A percentile compares a stretch with the other conserved stretches of the same genome.
phyloP scores from a whole-genome alignment of 2,329 filamentous ascomycete species.

The Trichothecium roseum region DNA sequence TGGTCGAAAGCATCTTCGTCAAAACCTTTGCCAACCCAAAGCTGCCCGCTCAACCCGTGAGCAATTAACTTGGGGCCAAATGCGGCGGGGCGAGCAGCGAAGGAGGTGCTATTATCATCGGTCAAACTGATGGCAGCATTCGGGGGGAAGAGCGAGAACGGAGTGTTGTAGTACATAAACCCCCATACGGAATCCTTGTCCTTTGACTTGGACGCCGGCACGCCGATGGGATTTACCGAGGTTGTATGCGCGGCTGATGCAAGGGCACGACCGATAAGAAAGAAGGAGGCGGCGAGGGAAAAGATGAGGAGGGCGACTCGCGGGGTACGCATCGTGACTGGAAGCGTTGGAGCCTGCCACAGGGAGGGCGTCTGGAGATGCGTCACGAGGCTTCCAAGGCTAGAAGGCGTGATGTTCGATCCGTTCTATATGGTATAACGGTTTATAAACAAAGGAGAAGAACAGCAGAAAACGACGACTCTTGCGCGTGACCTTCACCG shows the following conservation, averaged over 20 bases:
- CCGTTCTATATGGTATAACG: no score
- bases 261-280: slow-evolving; percentile 44
- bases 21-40: slow-evolving; percentile 93
- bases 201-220: slow-evolving; percentile 7
- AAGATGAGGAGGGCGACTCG: slow-evolving; percentile 43
- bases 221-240: not conserved
- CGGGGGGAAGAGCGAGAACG: slow-evolving; percentile 84
- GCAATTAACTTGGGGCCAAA: slow-evolving; percentile 74
- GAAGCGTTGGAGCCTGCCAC: not conserved
- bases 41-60: slow-evolving; percentile 71
- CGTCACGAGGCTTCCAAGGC: no score
- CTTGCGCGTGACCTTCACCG: no score
- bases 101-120: slow-evolving; percentile 96
- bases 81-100: slow-evolving; percentile 82
- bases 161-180: slow-evolving; percentile 61
- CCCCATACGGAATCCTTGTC: slow-evolving; percentile 18
- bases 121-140: slow-evolving; percentile 94
- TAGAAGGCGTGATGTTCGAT: no score
- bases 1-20: slow-evolving; percentile 62
- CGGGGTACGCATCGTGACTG: slow-evolving; percentile 39
- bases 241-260: slow-evolving; percentile 18
- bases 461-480: no score
- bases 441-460: no score
- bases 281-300: slow-evolving; percentile 42
- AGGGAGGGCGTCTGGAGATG: not conserved